Evolutionary conservation across 169 alveolate genomes (phyloP).

Genomic region (Perkinsus marinus): DNA sequence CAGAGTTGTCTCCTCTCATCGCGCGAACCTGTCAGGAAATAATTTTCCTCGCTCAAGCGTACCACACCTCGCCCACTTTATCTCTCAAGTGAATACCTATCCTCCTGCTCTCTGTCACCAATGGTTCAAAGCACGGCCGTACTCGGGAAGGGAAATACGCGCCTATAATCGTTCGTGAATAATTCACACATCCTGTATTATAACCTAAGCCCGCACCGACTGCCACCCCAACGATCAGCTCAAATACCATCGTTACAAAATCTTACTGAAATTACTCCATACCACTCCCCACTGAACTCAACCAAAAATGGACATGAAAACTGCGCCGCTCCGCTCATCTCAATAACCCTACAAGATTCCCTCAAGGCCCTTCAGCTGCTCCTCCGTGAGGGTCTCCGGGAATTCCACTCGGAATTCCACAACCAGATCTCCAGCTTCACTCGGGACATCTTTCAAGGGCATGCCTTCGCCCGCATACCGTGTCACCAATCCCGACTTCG

Average conservation of each 20-base stretch:
- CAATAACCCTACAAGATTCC: background rate
- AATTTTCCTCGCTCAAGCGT: background rate
- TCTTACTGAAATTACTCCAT: too few relatives aligned
- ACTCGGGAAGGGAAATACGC: background rate
- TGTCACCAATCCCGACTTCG: background rate
- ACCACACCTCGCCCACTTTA: background rate
- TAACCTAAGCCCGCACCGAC: background rate
- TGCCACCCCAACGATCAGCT: background rate
- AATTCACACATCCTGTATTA: background rate
- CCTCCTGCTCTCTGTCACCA: background rate
- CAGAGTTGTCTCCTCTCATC: background rate
- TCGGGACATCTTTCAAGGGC: background rate
- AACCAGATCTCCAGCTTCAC: background rate
- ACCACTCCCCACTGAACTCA: background rate
- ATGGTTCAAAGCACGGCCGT: background rate
- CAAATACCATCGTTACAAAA: background rate
- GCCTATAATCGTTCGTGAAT: background rate
- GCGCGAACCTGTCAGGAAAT: background rate
- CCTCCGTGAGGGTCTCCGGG: background rate
- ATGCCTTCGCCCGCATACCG: background rate
- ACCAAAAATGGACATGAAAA: background rate
- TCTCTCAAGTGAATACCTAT: background rate
- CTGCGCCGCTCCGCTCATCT: background rate
- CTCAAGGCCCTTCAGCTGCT: background rate
- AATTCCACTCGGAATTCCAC: background rate